Evolutionary conservation across 164 flowering plant species (phyloP).

Genomic region (Stephania japonica): DNA sequence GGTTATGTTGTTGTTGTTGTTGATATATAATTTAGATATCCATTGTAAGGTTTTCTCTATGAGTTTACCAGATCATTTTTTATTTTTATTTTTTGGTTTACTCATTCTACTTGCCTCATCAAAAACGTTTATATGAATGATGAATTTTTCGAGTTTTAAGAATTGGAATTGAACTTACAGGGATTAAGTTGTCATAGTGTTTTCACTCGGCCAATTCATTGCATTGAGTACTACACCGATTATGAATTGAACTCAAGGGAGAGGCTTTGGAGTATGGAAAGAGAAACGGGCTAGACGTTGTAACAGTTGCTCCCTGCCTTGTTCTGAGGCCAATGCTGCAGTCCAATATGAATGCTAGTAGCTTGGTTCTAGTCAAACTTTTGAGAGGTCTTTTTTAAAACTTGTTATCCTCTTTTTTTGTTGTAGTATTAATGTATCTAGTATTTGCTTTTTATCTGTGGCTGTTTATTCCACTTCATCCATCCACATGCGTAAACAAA

Average conservation of each 20-base stretch:
- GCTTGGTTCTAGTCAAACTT: slow-evolving; percentile 27
- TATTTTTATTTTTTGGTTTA: too few relatives aligned
- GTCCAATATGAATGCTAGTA: slow-evolving; percentile 38
- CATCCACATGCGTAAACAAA: background rate
- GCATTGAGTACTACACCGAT: background rate
- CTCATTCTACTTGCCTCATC: too few relatives aligned
- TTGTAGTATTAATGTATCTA: background rate
- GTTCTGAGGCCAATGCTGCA: slow-evolving; percentile 51
- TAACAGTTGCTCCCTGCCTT: slow-evolving; percentile 42
- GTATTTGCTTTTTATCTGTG: background rate
- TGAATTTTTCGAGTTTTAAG: too few relatives aligned
- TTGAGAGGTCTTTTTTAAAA: slow-evolving; percentile 30
- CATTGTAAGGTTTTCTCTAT: too few relatives aligned
- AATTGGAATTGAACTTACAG: background rate
- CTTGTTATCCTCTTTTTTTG: background rate
- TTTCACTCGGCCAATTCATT: background rate
- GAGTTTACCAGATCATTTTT: too few relatives aligned
- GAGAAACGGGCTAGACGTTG: slow-evolving; percentile 36
- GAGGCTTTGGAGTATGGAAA: slow-evolving; percentile 39
- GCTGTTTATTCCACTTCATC: background rate
- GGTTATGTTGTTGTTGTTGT: too few relatives aligned
- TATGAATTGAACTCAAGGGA: background rate
- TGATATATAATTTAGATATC: too few relatives aligned
- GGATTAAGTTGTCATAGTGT: background rate
- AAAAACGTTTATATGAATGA: too few relatives aligned